Evolutionary conservation across 106 monocot species (phyloP).

Genomic region (Xerophyta viscosa): DNA sequence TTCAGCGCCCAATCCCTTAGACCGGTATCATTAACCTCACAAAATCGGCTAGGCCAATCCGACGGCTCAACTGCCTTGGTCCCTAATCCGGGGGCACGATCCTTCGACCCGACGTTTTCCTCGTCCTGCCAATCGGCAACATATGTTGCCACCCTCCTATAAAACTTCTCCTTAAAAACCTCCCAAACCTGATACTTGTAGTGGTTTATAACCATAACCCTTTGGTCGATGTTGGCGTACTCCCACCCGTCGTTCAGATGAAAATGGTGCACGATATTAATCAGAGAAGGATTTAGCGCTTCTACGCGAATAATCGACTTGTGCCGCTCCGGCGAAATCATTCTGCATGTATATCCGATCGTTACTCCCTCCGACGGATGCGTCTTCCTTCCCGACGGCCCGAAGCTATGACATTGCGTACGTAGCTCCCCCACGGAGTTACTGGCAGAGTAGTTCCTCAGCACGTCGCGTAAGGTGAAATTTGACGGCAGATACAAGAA

Average conservation of each 20-base stretch:
- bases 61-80: conserved; percentile 84
- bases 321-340: conserved; percentile 75
- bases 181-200: conserved; percentile 99
- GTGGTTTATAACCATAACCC: conserved; percentile 86
- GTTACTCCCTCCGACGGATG: conserved; percentile 54
- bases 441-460: conserved; percentile 43
- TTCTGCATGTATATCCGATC: conserved; percentile 72
- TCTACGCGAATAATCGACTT: conserved; percentile 85
- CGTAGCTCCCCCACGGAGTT: conserved; percentile 69
- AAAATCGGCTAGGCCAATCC: conserved; percentile 82
- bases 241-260: conserved; percentile 57
- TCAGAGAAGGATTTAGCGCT: conserved; percentile 59
- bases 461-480: conserved; percentile 31
- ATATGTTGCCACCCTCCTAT: conserved; percentile 89
- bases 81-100: conserved; percentile 87
- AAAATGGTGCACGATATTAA: conserved; percentile 96
- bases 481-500: conserved; percentile 70
- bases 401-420: conserved; percentile 76
- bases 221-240: conserved; percentile 61
- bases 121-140: conserved; percentile 95
- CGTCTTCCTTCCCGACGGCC: conserved; percentile 62
- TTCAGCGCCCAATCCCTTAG: conserved; percentile 60
- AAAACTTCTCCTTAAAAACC: conserved; percentile 99
- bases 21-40: conserved; percentile 79
- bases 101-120: conserved; percentile 93